Conservation (phyloP, 257 asterid species). For the Paraleonurus japonicus region DNA sequence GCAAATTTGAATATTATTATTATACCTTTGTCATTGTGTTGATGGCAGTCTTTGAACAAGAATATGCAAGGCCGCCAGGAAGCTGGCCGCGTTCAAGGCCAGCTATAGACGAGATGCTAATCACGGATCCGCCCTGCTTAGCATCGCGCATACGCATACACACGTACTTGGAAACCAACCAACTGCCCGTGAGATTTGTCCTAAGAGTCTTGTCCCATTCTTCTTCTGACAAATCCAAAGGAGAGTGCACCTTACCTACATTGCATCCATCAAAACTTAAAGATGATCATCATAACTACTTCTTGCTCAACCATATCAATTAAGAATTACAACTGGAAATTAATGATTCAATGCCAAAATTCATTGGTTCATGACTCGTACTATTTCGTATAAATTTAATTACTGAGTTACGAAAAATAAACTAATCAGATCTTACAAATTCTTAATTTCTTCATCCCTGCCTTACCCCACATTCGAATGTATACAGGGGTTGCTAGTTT, state of each 20-base stretch:
- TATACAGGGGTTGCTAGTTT: too few species aligned
- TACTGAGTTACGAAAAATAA: too few species aligned
- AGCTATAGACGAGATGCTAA: slow-evolving; percentile 38
- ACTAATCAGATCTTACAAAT: too few species aligned
- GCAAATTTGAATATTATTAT: too few species aligned
- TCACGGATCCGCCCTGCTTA: slow-evolving; percentile 32
- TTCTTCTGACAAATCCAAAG: slow-evolving; percentile 30
- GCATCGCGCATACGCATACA: slow-evolving; percentile 34
- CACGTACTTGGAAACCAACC: slow-evolving; percentile 39
- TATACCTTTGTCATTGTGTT: slow-evolving; percentile 38
- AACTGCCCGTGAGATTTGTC: slow-evolving; percentile 41
- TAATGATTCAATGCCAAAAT: too few species aligned
- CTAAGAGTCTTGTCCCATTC: slow-evolving; percentile 35
- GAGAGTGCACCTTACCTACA: slow-evolving; percentile 28
- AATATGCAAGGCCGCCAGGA: slow-evolving; percentile 34
- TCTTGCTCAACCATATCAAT: too few species aligned
- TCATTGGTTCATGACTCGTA: too few species aligned
- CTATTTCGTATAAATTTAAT: too few species aligned
- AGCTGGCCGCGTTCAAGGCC: slow-evolving; percentile 38
- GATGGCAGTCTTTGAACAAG: slow-evolving; percentile 35
- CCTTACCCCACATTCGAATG: too few species aligned
- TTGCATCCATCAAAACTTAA: background rate
- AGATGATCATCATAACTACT: background rate
- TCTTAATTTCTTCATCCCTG: too few species aligned
- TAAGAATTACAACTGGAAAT: too few species aligned